These are phyloP conservation scores for Nigrograna mackinnonii DNA, from an alignment of 2,329 filamentous ascomycete genomes.

Conservation along the genomic window DNA sequence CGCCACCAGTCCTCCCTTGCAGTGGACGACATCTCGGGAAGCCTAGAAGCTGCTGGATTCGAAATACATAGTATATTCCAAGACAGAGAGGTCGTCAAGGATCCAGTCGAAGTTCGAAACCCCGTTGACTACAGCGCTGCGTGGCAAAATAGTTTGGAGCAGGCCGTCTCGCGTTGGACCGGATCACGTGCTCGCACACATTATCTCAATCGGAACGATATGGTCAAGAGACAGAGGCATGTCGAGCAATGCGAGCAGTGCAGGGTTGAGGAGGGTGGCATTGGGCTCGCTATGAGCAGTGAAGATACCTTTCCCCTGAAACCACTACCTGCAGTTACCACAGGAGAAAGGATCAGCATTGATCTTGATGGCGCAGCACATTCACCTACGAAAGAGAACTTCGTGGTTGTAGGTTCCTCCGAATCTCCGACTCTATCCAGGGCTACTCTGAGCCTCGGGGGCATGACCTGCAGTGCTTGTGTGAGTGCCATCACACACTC, in stretches of 20 bases:
- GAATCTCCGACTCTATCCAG: slow-evolving; percentile 15
- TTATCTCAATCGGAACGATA: slow-evolving; percentile 15
- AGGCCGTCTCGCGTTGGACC: slow-evolving; percentile 35
- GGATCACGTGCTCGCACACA: slow-evolving; percentile 9
- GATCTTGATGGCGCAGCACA: slow-evolving; percentile 9
- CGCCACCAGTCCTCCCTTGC: slow-evolving; percentile 53
- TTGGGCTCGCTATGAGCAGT: slow-evolving; percentile 13
- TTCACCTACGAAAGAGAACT: slow-evolving; percentile 8
- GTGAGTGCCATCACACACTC: slow-evolving; percentile 55
- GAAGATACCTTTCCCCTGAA: slow-evolving; percentile 15
- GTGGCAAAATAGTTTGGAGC: slow-evolving; percentile 40
- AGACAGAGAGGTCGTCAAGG: slow-evolving; percentile 18
- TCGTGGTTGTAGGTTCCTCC: slow-evolving; percentile 20
- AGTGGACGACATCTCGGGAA: slow-evolving; percentile 43
- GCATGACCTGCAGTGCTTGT: slow-evolving; percentile 66
- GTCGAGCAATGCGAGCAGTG: slow-evolving; percentile 40
- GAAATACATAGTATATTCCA: slow-evolving; percentile 58
- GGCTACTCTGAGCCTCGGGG: slow-evolving; percentile 55
- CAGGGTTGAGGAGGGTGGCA: slow-evolving; percentile 29
- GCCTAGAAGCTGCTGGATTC: slow-evolving; percentile 62
- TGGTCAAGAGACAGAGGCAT: slow-evolving; percentile 34
- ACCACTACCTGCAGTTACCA: slow-evolving; percentile 13
- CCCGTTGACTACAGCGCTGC: slow-evolving; percentile 18
- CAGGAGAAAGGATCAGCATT: slow-evolving; percentile 12
- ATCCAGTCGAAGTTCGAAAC: slow-evolving; percentile 17